Base-by-base conservation (phyloP, 257 asterid genomes). In the Hygrophila difformis region DNA sequence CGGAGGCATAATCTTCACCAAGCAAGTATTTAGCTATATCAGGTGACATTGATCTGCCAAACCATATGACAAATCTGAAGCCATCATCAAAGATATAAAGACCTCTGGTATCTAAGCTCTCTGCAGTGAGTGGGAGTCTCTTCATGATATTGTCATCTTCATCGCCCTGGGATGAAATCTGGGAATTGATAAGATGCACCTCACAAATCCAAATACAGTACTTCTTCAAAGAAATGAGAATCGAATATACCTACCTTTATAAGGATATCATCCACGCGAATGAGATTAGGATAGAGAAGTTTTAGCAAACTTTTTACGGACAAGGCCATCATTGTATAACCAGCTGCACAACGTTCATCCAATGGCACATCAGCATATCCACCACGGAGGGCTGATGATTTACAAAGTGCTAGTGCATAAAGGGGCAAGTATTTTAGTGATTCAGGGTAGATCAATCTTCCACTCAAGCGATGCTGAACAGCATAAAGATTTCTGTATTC, bases 401-500 rank as follows among this genome's bases (percentile, higher is more conserved):
- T 91, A 57, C 69, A 63, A 54, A 91, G 55, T 35, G 95, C 89
- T 53, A 87, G 62, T 55, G 77, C 87, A 59, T 76, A 83, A 59
- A 78, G 64, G 38, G 77, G 67, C 63, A 81, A 64, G 57, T 68
- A 79, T 68, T 82, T 81, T 42, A 87, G 68, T 11, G 99, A 83
- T 44, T 87, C 94, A 6, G 97, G 94, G 73, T 77, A 87, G 34
- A 87, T 79, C 97, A 87, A 69, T 81, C 88, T 74, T 63, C 94
- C 94, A 6, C 67, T 72, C 74, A 87, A 70, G 31, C 89, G 85
- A 61, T 87, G 95, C 67, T 87, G 97, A 48, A 80, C 97, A 41
- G 99, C 87, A 66, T 86, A 77, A 39, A 91, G 89, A 68, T 81
- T 91, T 67, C 93, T 68, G 66, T 91, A 91, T 61, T 91, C 99